These are phyloP conservation scores for Cercophora newfieldiana DNA, from an alignment of 495 filamentous ascomycete genomes.

Conservation along the genomic window DNA sequence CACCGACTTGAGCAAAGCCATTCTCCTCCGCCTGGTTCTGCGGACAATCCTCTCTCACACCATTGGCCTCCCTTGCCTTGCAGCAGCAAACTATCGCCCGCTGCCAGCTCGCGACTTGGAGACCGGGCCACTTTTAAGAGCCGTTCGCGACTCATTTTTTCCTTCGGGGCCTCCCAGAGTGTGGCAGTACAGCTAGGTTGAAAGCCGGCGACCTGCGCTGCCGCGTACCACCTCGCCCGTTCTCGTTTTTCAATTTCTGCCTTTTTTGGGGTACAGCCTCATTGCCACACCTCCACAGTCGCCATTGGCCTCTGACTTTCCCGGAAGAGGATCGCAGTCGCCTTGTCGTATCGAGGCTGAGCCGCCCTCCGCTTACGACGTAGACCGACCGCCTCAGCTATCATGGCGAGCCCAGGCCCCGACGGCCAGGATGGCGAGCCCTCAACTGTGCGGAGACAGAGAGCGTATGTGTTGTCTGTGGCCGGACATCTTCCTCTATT, in stretches of 20 bases:
- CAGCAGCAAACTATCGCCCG: not conserved
- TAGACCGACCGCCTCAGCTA: slow-evolving; percentile 26
- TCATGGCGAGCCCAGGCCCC: slow-evolving; percentile 25
- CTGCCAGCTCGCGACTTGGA: not conserved
- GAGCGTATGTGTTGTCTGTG: slow-evolving; percentile 30
- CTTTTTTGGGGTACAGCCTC: slow-evolving; percentile 11
- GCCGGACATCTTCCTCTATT: not conserved
- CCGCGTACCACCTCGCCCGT: slow-evolving; percentile 1
- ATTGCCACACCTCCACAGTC: slow-evolving; percentile 3
- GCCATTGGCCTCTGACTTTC: slow-evolving; percentile 10
- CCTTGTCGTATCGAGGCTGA: slow-evolving; percentile 22
- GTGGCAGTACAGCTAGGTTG: not conserved
- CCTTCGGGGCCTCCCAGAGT: not conserved
- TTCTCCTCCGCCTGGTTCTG: slow-evolving; percentile 1
- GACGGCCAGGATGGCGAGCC: slow-evolving; percentile 22
- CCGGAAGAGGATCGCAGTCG: slow-evolving; percentile 1
- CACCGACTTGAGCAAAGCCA: not conserved
- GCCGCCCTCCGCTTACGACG: slow-evolving; percentile 23
- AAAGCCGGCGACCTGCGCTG: not conserved
- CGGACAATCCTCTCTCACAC: not conserved
- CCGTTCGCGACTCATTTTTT: not conserved
- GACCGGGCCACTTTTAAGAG: not conserved
- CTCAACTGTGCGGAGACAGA: slow-evolving; percentile 23
- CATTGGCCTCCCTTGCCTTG: not conserved
- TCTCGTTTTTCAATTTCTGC: slow-evolving; percentile 3